Percentiles rank a stretch among this genome's conserved stretches.
phyloP scores from a whole-genome alignment of 768 basidiomycete species.

The Gloeopeniophorella convolvens region DNA sequence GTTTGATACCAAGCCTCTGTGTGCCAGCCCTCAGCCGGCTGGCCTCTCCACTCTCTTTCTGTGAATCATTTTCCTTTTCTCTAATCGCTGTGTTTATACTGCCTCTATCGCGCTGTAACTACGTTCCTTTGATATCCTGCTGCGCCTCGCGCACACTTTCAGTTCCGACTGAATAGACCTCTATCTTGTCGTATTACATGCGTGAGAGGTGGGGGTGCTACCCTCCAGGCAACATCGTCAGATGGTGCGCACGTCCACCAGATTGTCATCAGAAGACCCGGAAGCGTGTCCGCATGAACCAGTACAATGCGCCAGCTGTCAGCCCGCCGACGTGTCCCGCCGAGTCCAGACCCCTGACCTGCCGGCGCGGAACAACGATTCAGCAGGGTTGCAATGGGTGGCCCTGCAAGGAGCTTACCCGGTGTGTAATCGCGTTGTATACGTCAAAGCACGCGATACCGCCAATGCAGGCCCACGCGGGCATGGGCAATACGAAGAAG shows the following conservation, averaged over 20 bases:
- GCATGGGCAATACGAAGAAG: slow-evolving; percentile 73
- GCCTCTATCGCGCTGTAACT: background rate
- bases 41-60: background rate
- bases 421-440: slow-evolving; percentile 34
- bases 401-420: slow-evolving; percentile 20
- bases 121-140: background rate
- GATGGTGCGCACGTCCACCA: background rate
- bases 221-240: background rate
- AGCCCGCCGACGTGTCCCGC: slow-evolving; percentile 16
- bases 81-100: slow-evolving; percentile 2
- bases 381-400: too few relatives aligned
- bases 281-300: slow-evolving; percentile 9
- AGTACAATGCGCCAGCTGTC: slow-evolving; percentile 14
- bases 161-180: background rate
- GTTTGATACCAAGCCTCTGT: slow-evolving; percentile 1
- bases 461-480: slow-evolving; percentile 68
- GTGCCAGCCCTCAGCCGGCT: background rate
- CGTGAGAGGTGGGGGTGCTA: background rate
- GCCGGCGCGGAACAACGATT: too few relatives aligned
- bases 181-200: background rate
- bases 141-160: background rate
- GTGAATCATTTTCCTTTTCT: background rate
- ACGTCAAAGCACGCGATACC: slow-evolving; percentile 62
- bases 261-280: background rate
- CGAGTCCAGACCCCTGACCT: slow-evolving; percentile 11